phyloP scores from a whole-genome alignment of 2,329 filamentous ascomycete species.

The Westerdykella aurantiaca region DNA sequence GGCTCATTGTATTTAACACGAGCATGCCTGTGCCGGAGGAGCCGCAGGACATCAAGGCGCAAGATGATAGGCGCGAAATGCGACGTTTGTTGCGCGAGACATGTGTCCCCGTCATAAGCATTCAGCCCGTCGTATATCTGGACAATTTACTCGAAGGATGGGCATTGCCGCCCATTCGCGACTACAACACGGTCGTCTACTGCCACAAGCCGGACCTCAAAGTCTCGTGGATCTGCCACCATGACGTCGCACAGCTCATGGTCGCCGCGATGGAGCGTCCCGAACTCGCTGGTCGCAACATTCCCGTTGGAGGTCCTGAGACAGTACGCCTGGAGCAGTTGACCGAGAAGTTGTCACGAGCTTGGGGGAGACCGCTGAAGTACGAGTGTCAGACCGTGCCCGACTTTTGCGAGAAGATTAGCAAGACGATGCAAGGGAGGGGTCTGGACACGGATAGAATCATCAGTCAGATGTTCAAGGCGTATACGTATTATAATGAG shows the following conservation, averaged over 20 bases:
- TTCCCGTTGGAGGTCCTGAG: slow-evolving; percentile 35
- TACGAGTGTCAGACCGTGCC: slow-evolving; percentile 30
- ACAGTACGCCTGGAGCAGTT: slow-evolving; percentile 31
- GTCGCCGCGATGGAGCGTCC: slow-evolving; percentile 29
- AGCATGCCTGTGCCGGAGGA: slow-evolving; percentile 22
- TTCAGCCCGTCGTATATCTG: slow-evolving; percentile 38
- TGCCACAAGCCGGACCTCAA: slow-evolving; percentile 37
- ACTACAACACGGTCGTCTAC: slow-evolving; percentile 34
- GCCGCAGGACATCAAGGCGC: slow-evolving; percentile 22
- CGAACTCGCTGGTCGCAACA: slow-evolving; percentile 32
- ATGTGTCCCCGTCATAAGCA: slow-evolving; percentile 30
- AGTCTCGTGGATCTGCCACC: slow-evolving; percentile 39
- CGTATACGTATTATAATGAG: slow-evolving; percentile 40
- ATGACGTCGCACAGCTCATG: slow-evolving; percentile 39
- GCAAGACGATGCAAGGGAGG: slow-evolving; percentile 30
- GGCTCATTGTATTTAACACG: slow-evolving; percentile 25
- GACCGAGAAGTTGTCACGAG: slow-evolving; percentile 28
- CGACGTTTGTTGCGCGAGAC: slow-evolving; percentile 23
- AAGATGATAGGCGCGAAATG: slow-evolving; percentile 29
- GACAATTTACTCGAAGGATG: slow-evolving; percentile 40
- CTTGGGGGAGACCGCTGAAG: slow-evolving; percentile 28
- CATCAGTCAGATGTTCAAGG: slow-evolving; percentile 38
- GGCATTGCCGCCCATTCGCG: slow-evolving; percentile 33
- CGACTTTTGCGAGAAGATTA: slow-evolving; percentile 25
- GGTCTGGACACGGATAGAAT: slow-evolving; percentile 34